Percentiles rank a stretch among this genome's conserved stretches.
These are phyloP conservation scores for Apiotrichum montevideense DNA, from an alignment of 1,284 basidiomycete genomes.

Conservation along the genomic window DNA sequence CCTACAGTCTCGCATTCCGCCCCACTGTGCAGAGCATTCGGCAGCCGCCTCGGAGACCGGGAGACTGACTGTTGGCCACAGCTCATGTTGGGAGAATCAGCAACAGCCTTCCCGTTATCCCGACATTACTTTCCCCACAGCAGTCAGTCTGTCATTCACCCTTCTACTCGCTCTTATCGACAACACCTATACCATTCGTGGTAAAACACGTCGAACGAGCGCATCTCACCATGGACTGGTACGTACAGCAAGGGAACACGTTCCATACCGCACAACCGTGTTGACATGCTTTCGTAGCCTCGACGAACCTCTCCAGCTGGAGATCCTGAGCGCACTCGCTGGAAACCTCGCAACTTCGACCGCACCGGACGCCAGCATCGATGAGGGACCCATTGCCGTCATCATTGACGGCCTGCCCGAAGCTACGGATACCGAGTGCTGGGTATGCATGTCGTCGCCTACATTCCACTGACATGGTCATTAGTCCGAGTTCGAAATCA, in stretches of 20 bases:
- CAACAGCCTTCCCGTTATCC: too few species aligned
- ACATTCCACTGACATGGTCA: background rate
- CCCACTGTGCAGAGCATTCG: too few species aligned
- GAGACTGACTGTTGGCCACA: too few species aligned
- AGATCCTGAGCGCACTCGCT: constrained; percentile 39
- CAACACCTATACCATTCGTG: too few species aligned
- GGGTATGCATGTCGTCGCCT: constrained; percentile 16
- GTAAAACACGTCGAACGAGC: background rate
- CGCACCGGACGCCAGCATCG: background rate
- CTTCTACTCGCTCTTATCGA: too few species aligned
- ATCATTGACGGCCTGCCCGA: constrained; percentile 23
- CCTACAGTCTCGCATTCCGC: too few species aligned
- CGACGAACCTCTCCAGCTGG: constrained; percentile 42
- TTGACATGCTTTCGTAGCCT: constrained; percentile 24
- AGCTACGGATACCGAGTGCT: constrained; percentile 23
- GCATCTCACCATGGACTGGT: constrained; percentile 32
- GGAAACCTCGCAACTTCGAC: constrained; percentile 10
- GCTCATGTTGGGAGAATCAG: too few species aligned
- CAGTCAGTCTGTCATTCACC: too few species aligned
- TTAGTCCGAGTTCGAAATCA: constrained; percentile 39
- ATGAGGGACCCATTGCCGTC: constrained; percentile 13
- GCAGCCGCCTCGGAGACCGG: too few species aligned
- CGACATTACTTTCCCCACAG: too few species aligned
- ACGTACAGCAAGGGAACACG: background rate
- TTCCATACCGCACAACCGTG: background rate